Conservation (phyloP, 2,329 filamentous ascomycete genomes). For the Hypomyces perniciosus region DNA sequence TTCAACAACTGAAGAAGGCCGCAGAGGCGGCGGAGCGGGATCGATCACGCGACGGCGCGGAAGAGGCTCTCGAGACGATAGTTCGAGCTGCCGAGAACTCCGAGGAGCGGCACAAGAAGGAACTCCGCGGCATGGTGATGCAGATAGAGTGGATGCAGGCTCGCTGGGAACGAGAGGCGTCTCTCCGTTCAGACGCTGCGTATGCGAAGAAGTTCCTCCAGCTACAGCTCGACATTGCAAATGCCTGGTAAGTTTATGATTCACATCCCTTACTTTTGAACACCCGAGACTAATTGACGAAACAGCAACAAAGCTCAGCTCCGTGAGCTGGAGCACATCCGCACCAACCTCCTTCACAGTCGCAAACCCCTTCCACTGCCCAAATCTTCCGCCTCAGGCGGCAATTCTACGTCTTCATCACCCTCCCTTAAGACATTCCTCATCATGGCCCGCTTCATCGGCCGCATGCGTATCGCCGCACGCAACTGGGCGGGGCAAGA, state of each 20-base stretch:
- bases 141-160: constrained; percentile 90
- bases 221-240: constrained; percentile 73
- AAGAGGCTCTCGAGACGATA: constrained; percentile 50
- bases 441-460: constrained; percentile 46
- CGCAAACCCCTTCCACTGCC: constrained; percentile 30
- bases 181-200: constrained; percentile 71
- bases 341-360: constrained; percentile 35
- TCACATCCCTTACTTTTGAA: constrained; percentile 1
- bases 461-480: constrained; percentile 43
- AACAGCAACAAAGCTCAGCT: constrained; percentile 87
- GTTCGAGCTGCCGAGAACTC: constrained; percentile 54
- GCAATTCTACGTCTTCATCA: constrained; percentile 10
- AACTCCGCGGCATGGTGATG: constrained; percentile 75
- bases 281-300: background rate
- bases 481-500: constrained; percentile 48
- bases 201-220: constrained; percentile 83
- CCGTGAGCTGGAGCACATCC: constrained; percentile 77
- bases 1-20: constrained; percentile 38
- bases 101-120: constrained; percentile 64
- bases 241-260: constrained; percentile 70
- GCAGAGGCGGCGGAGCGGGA: constrained; percentile 17
- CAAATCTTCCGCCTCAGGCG: constrained; percentile 16
- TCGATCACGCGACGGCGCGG: constrained; percentile 22
- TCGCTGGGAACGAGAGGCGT: constrained; percentile 71
- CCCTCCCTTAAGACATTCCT: constrained; percentile 40